These are phyloP conservation scores for Pythium brachiatum DNA, from an alignment of 352 stramenopile genomes.

Conservation along the genomic window DNA sequence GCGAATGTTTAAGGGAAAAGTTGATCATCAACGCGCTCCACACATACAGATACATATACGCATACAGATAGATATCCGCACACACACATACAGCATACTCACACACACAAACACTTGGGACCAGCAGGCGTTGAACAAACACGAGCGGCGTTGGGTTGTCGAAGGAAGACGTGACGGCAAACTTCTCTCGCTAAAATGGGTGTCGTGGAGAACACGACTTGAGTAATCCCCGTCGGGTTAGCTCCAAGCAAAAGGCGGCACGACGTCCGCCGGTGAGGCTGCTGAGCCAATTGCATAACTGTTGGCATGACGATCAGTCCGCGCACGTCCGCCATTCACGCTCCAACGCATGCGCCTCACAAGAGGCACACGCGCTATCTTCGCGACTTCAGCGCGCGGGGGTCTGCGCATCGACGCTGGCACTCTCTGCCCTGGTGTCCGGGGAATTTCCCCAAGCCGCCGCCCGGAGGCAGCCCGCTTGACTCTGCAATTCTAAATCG, in stretches of 20 bases:
- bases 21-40: conserved; percentile 72
- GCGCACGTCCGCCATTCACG: conserved; percentile 48
- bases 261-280: conserved; percentile 49
- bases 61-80: conserved; percentile 7
- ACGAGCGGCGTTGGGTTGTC: not conserved
- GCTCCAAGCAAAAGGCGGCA: conserved; percentile 65
- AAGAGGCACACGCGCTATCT: conserved; percentile 32
- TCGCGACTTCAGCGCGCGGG: conserved; percentile 62
- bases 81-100: not conserved
- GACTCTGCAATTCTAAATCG: conserved; percentile 92
- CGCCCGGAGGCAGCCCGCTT: conserved; percentile 52
- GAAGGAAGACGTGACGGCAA: conserved; percentile 1
- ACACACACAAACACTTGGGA: not conserved
- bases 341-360: conserved; percentile 11
- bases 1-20: conserved; percentile 85
- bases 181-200: conserved; percentile 37
- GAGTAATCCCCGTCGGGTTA: conserved; percentile 91
- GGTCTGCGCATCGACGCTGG: conserved; percentile 78
- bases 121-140: conserved; percentile 44
- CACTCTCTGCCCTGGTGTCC: conserved; percentile 88
- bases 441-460: conserved; percentile 90
- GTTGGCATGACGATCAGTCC: conserved; percentile 90
- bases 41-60: conserved; percentile 11
- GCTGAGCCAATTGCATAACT: conserved; percentile 92
- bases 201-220: conserved; percentile 92